These are phyloP conservation scores for Citrullus amarus DNA, from an alignment of 306 rosid genomes.

Conservation along the genomic window DNA sequence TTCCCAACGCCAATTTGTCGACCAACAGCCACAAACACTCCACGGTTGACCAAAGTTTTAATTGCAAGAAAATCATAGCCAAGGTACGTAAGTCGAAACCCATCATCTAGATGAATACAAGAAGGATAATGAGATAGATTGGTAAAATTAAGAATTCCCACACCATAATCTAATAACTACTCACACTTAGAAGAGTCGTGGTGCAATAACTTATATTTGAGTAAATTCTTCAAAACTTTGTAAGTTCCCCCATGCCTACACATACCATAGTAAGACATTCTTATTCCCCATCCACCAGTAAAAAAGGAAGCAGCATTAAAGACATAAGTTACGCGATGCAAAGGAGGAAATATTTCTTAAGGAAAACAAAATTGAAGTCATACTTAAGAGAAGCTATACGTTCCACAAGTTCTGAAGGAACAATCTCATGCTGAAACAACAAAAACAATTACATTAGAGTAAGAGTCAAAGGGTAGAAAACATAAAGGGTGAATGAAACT, in stretches of 20 bases:
- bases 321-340: neutral
- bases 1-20: conserved; percentile 96
- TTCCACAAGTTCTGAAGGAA: conserved; percentile 58
- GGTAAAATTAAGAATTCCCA: neutral
- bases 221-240: conserved; percentile 75
- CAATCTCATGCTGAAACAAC: conserved; percentile 64
- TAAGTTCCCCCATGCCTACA: conserved; percentile 86
- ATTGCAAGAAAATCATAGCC: conserved; percentile 98
- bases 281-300: neutral
- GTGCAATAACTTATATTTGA: conserved; percentile 75
- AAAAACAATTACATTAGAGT: neutral
- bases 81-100: conserved; percentile 87
- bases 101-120: conserved; percentile 54
- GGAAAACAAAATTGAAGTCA: neutral
- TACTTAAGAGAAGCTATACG: conserved; percentile 72
- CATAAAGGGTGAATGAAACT: neutral
- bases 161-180: conserved; percentile 6
- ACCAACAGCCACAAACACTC: conserved; percentile 75
- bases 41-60: conserved; percentile 77
- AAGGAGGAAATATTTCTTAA: neutral
- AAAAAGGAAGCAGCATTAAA: neutral
- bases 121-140: neutral
- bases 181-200: conserved; percentile 87
- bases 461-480: neutral
- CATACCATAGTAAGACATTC: neutral